Conservation (phyloP, 495 filamentous ascomycete species). For the Penicillium desertorum region DNA sequence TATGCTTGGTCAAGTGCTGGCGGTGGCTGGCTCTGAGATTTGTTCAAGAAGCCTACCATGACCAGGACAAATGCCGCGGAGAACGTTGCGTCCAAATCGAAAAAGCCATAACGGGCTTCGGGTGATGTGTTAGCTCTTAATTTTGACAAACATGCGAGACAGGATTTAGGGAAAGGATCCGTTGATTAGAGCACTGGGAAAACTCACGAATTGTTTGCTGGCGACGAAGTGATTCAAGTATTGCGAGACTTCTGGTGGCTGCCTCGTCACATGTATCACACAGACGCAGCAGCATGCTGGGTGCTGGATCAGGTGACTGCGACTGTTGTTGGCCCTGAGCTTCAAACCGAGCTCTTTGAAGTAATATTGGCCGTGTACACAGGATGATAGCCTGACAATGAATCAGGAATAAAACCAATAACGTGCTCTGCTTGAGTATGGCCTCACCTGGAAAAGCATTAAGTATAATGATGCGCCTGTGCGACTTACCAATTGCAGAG, state of each 20-base stretch:
- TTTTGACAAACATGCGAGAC: background rate
- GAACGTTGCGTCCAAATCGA: slow-evolving; percentile 29
- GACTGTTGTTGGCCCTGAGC: slow-evolving; percentile 14
- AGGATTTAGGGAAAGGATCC: background rate
- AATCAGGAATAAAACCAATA: background rate
- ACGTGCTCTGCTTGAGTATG: background rate
- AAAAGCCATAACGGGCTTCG: slow-evolving; percentile 27
- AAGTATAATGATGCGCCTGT: slow-evolving; percentile 25
- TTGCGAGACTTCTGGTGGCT: slow-evolving; percentile 22
- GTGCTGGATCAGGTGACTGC: background rate
- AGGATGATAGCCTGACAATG: slow-evolving; percentile 22
- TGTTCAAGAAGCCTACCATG: slow-evolving; percentile 22
- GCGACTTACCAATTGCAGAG: slow-evolving; percentile 20
- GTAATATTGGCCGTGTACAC: slow-evolving; percentile 25
- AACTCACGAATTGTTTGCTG: slow-evolving; percentile 24
- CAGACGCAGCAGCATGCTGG: slow-evolving; percentile 16
- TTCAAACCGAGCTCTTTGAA: slow-evolving; percentile 21
- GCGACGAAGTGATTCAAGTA: slow-evolving; percentile 19
- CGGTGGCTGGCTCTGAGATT: slow-evolving; percentile 13
- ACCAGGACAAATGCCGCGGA: slow-evolving; percentile 29
- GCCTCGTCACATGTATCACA: slow-evolving; percentile 29
- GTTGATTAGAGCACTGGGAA: background rate
- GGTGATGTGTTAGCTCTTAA: background rate
- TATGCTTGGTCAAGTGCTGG: slow-evolving; percentile 21
- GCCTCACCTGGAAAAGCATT: slow-evolving; percentile 25